Evolutionary conservation across 768 basidiomycete genomes (phyloP).

Genomic region (Tubosaeta sp.): DNA sequence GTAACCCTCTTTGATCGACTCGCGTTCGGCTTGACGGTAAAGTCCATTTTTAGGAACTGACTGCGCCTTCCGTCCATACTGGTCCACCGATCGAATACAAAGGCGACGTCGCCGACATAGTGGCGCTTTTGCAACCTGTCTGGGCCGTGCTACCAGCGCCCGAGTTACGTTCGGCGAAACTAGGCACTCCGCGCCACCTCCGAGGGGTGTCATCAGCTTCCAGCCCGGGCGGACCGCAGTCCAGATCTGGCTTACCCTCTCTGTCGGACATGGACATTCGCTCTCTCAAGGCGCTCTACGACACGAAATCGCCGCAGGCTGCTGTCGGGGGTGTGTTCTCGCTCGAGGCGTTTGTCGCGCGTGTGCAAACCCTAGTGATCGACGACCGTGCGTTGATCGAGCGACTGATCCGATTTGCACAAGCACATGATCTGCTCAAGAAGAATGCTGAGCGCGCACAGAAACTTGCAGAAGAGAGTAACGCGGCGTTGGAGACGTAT

Average conservation of each 20-base stretch:
- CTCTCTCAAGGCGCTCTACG: slow-evolving; percentile 78
- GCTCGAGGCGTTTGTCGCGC: slow-evolving; percentile 69
- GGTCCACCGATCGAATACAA: slow-evolving; percentile 29
- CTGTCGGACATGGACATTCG: slow-evolving; percentile 85
- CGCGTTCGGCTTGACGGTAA: background rate
- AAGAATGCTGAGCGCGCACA: slow-evolving; percentile 90
- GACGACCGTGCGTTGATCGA: slow-evolving; percentile 86
- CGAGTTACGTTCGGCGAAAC: slow-evolving; percentile 70
- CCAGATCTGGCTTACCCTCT: slow-evolving; percentile 40
- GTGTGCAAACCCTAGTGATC: slow-evolving; percentile 75
- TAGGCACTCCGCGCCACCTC: slow-evolving; percentile 44
- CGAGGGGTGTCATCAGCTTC: slow-evolving; percentile 43
- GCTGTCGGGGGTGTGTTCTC: slow-evolving; percentile 44
- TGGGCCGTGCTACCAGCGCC: slow-evolving; percentile 85
- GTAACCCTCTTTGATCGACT: slow-evolving; percentile 18
- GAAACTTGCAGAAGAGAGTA: slow-evolving; percentile 83
- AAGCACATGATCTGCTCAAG: slow-evolving; percentile 87
- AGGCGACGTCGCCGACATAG: slow-evolving; percentile 51
- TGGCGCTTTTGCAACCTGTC: slow-evolving; percentile 61
- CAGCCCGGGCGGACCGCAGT: slow-evolving; percentile 29
- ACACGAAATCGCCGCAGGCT: slow-evolving; percentile 32
- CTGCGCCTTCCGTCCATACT: slow-evolving; percentile 17
- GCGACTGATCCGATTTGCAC: slow-evolving; percentile 77
- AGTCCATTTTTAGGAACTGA: slow-evolving; percentile 20
- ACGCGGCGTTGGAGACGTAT: slow-evolving; percentile 77